A percentile compares a stretch with the other conserved stretches of the same genome.
Evolutionary conservation across 2,329 filamentous ascomycete species (phyloP).

Genomic region (Cordyceps pruinosa): DNA sequence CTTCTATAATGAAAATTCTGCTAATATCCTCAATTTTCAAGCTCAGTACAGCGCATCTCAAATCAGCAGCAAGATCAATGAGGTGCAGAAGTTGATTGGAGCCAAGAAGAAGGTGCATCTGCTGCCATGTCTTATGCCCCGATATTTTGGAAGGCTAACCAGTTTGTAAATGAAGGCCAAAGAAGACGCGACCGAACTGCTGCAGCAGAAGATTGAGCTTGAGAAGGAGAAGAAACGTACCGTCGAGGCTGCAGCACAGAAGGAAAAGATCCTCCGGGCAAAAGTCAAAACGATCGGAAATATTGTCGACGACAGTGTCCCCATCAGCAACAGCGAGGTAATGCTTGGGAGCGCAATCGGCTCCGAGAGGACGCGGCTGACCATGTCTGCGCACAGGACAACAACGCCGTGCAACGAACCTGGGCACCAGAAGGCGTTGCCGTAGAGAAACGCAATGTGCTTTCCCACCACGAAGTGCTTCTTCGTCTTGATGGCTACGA

Average conservation of each 20-base stretch:
- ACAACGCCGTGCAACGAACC: slow-evolving; percentile 69
- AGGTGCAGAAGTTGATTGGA: slow-evolving; percentile 82
- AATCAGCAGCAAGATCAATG: slow-evolving; percentile 79
- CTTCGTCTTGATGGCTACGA: slow-evolving; percentile 85
- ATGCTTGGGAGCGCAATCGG: not conserved
- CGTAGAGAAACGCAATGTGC: slow-evolving; percentile 66
- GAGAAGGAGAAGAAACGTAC: slow-evolving; percentile 77
- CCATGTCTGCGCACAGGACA: slow-evolving; percentile 43
- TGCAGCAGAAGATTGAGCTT: slow-evolving; percentile 69
- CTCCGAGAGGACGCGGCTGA: not conserved
- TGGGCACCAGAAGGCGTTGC: slow-evolving; percentile 74
- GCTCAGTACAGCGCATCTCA: slow-evolving; percentile 72
- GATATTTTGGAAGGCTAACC: not conserved
- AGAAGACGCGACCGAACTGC: slow-evolving; percentile 74
- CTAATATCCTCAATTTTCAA: slow-evolving; percentile 13
- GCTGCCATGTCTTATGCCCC: not conserved
- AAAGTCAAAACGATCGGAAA: slow-evolving; percentile 74
- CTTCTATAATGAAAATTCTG: not conserved
- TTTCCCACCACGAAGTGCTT: slow-evolving; percentile 94
- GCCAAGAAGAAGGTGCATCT: slow-evolving; percentile 72
- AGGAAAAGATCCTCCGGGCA: slow-evolving; percentile 64
- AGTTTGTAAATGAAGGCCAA: slow-evolving; percentile 51
- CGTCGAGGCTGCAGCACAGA: slow-evolving; percentile 66
- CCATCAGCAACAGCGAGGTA: slow-evolving; percentile 74
- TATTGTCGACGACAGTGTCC: slow-evolving; percentile 76